Evolutionary conservation across 2,329 filamentous ascomycete genomes (phyloP).

Genomic region (Aspergillus texensis): DNA sequence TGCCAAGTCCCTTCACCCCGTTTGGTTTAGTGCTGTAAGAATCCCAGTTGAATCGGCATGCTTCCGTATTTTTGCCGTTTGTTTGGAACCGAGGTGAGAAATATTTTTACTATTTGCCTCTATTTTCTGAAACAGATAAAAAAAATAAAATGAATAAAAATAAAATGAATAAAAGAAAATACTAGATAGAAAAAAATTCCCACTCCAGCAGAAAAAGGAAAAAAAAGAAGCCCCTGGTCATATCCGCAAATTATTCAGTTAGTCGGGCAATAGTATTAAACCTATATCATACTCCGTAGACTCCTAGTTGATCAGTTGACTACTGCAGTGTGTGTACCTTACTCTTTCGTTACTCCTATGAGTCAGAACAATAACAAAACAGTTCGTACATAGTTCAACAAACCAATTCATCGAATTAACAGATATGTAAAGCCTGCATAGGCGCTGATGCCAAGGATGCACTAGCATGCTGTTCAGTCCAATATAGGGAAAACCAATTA

Average conservation of each 20-base stretch:
- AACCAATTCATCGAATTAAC: neutral
- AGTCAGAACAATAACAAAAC: neutral
- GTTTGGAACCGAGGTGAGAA: neutral
- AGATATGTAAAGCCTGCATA: slow-evolving; percentile 1
- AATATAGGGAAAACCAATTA: neutral
- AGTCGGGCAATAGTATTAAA: neutral
- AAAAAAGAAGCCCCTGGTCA: neutral
- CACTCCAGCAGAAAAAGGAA: no score
- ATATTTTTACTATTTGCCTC: neutral
- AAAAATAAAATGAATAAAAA: no score
- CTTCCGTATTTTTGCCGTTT: neutral
- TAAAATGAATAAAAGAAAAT: no score
- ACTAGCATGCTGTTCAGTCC: neutral
- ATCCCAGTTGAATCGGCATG: neutral
- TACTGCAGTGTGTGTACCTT: neutral
- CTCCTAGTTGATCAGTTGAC: neutral
- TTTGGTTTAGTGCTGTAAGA: neutral
- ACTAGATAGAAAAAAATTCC: no score
- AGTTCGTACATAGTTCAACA: neutral
- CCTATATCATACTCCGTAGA: neutral
- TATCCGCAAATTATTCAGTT: neutral
- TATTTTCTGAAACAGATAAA: neutral
- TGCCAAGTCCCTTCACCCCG: neutral
- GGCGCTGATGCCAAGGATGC: neutral
- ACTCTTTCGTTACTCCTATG: neutral